Evolutionary conservation across 2,329 filamentous ascomycete species (phyloP).

Genomic region (Trichoderma citrinoviride): DNA sequence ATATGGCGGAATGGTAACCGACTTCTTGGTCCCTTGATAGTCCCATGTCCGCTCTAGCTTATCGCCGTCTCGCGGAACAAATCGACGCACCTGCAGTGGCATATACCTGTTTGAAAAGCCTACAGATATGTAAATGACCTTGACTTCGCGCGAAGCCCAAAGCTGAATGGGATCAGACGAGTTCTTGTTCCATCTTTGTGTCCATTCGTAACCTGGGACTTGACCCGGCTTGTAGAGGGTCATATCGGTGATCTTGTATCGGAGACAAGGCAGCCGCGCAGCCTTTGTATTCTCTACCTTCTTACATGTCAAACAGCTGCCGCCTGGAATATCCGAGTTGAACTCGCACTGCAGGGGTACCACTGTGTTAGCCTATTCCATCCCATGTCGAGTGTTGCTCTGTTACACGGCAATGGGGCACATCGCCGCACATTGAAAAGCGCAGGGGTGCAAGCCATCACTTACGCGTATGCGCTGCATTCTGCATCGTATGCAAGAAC

Average conservation of each 20-base stretch:
- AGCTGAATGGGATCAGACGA: constrained; percentile 54
- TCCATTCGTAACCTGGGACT: constrained; percentile 59
- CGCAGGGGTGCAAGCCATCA: constrained; percentile 12
- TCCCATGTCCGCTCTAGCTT: constrained; percentile 55
- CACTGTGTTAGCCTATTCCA: background rate
- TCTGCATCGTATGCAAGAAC: constrained; percentile 58
- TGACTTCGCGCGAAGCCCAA: constrained; percentile 54
- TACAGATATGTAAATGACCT: constrained; percentile 51
- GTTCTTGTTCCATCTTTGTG: constrained; percentile 55
- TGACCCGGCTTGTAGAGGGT: constrained; percentile 57
- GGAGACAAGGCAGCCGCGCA: constrained; percentile 55
- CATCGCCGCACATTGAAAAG: too few species aligned
- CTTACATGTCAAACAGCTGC: constrained; percentile 53
- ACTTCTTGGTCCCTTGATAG: constrained; percentile 44
- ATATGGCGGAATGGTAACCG: constrained; percentile 53
- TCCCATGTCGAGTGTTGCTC: background rate
- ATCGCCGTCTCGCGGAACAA: constrained; percentile 55
- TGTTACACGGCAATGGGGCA: background rate
- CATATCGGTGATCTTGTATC: constrained; percentile 60
- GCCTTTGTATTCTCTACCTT: constrained; percentile 51
- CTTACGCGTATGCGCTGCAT: constrained; percentile 62
- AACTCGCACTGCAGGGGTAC: constrained; percentile 48
- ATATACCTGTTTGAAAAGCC: constrained; percentile 51
- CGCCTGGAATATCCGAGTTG: constrained; percentile 46
- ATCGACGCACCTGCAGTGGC: constrained; percentile 51